Conservation (phyloP, 23 red algal genomes). For the Pyropia haitanensis region DNA sequence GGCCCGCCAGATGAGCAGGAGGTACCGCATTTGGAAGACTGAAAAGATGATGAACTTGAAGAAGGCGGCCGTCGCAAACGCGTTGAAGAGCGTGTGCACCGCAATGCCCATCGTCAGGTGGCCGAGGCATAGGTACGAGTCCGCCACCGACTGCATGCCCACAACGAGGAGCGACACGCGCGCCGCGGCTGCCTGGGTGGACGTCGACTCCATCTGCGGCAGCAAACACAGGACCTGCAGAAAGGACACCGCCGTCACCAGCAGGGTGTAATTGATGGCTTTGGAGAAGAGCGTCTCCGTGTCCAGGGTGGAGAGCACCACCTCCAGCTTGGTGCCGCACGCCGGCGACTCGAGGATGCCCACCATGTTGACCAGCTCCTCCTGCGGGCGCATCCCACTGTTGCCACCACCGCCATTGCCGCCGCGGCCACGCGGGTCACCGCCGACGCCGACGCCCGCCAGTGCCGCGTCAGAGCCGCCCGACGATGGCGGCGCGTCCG, state of each 20-base stretch:
- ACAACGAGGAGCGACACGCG: constrained; percentile 69
- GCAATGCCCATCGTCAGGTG: constrained; percentile 79
- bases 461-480: too few relatives aligned
- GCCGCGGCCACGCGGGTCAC: too few relatives aligned
- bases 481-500: too few relatives aligned
- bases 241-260: constrained; percentile 59
- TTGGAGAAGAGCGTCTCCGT: constrained; percentile 54
- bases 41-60: constrained; percentile 90
- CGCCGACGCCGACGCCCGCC: too few relatives aligned
- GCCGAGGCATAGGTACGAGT: constrained; percentile 75
- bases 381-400: constrained; percentile 4
- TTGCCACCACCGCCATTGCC: constrained; percentile 7
- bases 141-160: constrained; percentile 76
- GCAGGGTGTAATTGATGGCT: constrained; percentile 78
- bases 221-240: constrained; percentile 67
- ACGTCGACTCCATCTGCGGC: constrained; percentile 81
- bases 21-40: constrained; percentile 81
- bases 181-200: constrained; percentile 56
- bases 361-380: constrained; percentile 59
- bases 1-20: constrained; percentile 88
- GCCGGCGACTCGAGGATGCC: constrained; percentile 31
- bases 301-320: constrained; percentile 65
- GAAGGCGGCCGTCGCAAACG: constrained; percentile 88
- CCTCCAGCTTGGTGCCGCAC: constrained; percentile 29
- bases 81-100: constrained; percentile 77